Base-by-base conservation (phyloP, 257 asterid genomes). In the Osmanthus fragrans region DNA sequence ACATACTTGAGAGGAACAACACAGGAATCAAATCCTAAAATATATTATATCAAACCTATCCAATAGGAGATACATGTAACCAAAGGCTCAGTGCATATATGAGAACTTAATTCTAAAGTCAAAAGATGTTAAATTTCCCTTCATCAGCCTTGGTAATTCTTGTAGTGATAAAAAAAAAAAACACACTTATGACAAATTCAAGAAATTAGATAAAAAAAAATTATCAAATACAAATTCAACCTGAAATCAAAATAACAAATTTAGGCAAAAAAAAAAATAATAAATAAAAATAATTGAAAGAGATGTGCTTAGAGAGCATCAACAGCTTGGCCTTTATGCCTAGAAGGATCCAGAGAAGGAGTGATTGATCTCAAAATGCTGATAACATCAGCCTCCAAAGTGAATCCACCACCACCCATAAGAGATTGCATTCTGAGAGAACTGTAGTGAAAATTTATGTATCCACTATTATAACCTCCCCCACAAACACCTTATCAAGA, bases 291-390 rank as follows among this genome's bases (percentile, higher is more conserved):
- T 34, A 54, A 39, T 4, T 5, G 16, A 5, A 40, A 23, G 8
- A 47, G 73, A 71, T 37, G 36, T 13, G 18, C 7, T 49, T 15
- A 18, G 11, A 73, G 1, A 23, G 40, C 58, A 80, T 84, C 74
- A 95, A 98, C 99, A 85, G 99, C 99, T 88, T 95, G 98, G 88
- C 97, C 98, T 86, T 92, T 95, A 85, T 95, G 94, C 85, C 80
- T 90, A 40, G 93, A 78, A 76, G 81, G 76, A 76, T 91, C 97
- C 56, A 95, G 94, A 80, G 90, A 80, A 1, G 99, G 99, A 71
- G 95, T 90, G 65, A 95, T 88, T 81, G 96, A 86, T 88, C 89
- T 88, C 89, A 95, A 81, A 84, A 93, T 77, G 78, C 85, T 77
- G 78, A 86, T 56, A 76, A 96, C 92, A 82, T 91, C 97, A 40